These are phyloP conservation scores for Microdochium trichocladiopsis DNA, from an alignment of 2,329 filamentous ascomycete species.

Conservation along the genomic window DNA sequence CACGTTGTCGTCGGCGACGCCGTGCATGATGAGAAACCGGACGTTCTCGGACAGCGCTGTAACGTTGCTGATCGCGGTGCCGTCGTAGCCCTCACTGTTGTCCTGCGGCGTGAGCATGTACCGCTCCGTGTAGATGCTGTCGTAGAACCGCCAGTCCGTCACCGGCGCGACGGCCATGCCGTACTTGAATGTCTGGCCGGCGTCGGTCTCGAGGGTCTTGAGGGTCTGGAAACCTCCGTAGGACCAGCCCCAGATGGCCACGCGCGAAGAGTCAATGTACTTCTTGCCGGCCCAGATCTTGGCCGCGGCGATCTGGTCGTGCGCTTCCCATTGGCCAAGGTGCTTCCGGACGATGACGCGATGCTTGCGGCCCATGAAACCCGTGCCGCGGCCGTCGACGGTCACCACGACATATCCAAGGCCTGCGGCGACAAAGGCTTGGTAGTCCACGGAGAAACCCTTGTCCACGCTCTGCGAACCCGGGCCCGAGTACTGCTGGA, in stretches of 20 bases:
- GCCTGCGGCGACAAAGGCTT: conserved; percentile 76
- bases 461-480: conserved; percentile 86
- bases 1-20: conserved; percentile 94
- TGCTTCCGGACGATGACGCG: conserved; percentile 78
- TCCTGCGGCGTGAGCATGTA: conserved; percentile 94
- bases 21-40: conserved; percentile 92
- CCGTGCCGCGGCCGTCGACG: conserved; percentile 88
- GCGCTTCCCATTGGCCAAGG: conserved; percentile 76
- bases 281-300: conserved; percentile 73
- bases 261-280: conserved; percentile 74
- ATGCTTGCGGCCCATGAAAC: conserved; percentile 77
- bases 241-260: conserved; percentile 98
- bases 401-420: conserved; percentile 93
- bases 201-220: conserved; percentile 90
- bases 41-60: conserved; percentile 67
- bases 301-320: conserved; percentile 86
- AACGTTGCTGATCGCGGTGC: conserved; percentile 67
- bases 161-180: conserved; percentile 98
- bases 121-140: conserved; percentile 88
- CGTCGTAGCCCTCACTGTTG: conserved; percentile 71
- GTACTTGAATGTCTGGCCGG: conserved; percentile 84
- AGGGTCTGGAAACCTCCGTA: conserved; percentile 94
- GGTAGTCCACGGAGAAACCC: conserved; percentile 78
- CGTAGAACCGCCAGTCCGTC: conserved; percentile 97
- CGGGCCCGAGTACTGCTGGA: conserved; percentile 90